Evolutionary conservation across 2,329 filamentous ascomycete genomes (phyloP), one percentile per base, ranked within the genome.

Genomic region (Hymenoscyphus albidus): DNA sequence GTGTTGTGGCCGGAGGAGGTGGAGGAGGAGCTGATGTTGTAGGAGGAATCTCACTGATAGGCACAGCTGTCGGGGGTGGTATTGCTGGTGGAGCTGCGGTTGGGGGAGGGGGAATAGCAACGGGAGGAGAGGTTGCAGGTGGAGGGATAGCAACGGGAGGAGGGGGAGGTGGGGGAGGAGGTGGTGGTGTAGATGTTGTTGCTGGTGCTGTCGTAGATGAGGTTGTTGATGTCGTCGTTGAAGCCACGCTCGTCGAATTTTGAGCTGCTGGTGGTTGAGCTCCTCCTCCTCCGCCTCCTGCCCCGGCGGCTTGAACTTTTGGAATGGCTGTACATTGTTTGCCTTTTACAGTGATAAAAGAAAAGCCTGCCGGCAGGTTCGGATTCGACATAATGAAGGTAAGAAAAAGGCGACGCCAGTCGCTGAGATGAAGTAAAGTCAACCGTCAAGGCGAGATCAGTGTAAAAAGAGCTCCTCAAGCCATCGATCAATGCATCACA

Each of bases 321-420:
- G 82, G 82, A 68, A 85, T 77, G 66, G 80, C 82, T 70, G 83
- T 85, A 77, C 84, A 85, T 74, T 79, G 79, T 73, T 78, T 81
- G 61, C 81, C 82, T 64, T 79, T 74, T 62, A 84, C 77, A 59
- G 75, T 80, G 62, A 82, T 85, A 64, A 82, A 78, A 66, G 81
- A 80, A 65, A 80, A 79, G 72, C 81, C 80, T 71, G 75, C 74
- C 68, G 77, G 78, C 73, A 82, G 78, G 72, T 69, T 72, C 59
- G 70, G 62, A 59, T 62, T 68, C 68, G 73, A 79, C 81, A 84
- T 83, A 64, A 69, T 76, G 70, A 70, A 67, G 65, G 63, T 57
- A 38, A 42, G 9, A 35, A 67, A 69, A 66, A 66, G 62, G 69
- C 70, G 70, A 73, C 65, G 62, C 65, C 67, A 68, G 70, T 70